phyloP scores from a whole-genome alignment of 306 rosid species.

The Vigna mungo region DNA sequence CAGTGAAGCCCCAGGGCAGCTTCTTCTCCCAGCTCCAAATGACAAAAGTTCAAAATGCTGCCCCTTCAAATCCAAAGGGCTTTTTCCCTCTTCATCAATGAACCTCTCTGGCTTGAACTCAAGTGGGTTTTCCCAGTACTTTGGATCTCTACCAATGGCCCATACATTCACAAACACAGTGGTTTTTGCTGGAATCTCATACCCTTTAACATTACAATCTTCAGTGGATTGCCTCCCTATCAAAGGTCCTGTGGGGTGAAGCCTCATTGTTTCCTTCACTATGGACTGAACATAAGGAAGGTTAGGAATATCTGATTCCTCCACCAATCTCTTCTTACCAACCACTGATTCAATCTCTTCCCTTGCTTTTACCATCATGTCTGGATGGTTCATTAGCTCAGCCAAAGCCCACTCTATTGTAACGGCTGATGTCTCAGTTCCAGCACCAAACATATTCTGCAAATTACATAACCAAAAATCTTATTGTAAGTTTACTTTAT shows the following conservation, averaged over 20 bases:
- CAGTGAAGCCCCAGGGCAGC: constrained; percentile 72
- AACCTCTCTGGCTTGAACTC: constrained; percentile 73
- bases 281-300: constrained; percentile 71
- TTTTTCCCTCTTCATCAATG: constrained; percentile 41
- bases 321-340: constrained; percentile 56
- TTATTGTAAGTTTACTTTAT: too few species aligned
- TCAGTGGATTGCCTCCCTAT: constrained; percentile 60
- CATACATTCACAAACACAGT: constrained; percentile 66
- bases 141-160: constrained; percentile 73
- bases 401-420: constrained; percentile 62
- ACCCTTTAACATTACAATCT: constrained; percentile 52
- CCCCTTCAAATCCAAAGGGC: constrained; percentile 60
- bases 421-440: constrained; percentile 58
- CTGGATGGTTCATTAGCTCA: constrained; percentile 70
- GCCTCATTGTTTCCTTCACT: constrained; percentile 77
- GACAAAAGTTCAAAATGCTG: constrained; percentile 57
- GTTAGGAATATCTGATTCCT: constrained; percentile 65
- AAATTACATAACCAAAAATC: constrained; percentile 13
- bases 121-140: constrained; percentile 61
- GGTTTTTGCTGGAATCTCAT: constrained; percentile 60
- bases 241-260: constrained; percentile 75
- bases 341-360: constrained; percentile 60
- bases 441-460: constrained; percentile 62
- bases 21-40: constrained; percentile 68
- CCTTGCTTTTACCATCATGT: constrained; percentile 57